Base-by-base conservation (phyloP, 371 early-diverging fungal genomes). In the Circinella umbellata region DNA sequence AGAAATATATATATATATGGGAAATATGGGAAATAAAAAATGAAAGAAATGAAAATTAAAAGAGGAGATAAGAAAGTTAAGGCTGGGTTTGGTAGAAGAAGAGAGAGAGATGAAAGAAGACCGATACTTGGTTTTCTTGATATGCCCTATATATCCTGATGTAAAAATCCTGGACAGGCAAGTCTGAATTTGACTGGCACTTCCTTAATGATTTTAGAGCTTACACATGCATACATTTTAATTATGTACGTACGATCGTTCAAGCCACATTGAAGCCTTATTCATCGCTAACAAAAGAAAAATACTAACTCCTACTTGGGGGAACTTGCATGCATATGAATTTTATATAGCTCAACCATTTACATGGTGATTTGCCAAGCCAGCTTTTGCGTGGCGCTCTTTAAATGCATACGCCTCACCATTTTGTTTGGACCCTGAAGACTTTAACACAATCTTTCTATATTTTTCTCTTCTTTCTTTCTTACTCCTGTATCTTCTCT, bases 61-160 rank as follows among this genome's bases (percentile, higher is more conserved):
- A 18, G 8, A 53, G 8, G 53, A 42, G 11, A 42, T 42, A 11
- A 42, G 6, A 42, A 42, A 9, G 11, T 42, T 42, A 42, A 2
- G 11, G 27, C 27, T 42, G 11, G 11, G 11, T 42, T 9, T 42
- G 3, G 3, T 42, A 42, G 11, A 42, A 42, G 42, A 42, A 42
- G 42, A 11, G 42, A 42, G 42, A 42, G 42, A 42, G 42, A 2
- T 1, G 20, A 54, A 54, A 20, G 20, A 54, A 54, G 54, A 27
- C 27, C 53, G 15, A 57, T 34, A 7, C 34, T 14, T 51, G 14
- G 51, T 17, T 51, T 57, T 57, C 57, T 27, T 27, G 6, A n/a
- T 17, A 10, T 20, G n/a, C 6, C n/a, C 57, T 57, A 57, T 57
- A 57, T 57, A 57, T 57, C 57, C 27, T 18, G 57, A 57, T 27